Percentiles rank a stretch among this genome's conserved stretches.
Evolutionary conservation across 1,284 basidiomycete species (phyloP).

Genomic region (Irpex sp.): DNA sequence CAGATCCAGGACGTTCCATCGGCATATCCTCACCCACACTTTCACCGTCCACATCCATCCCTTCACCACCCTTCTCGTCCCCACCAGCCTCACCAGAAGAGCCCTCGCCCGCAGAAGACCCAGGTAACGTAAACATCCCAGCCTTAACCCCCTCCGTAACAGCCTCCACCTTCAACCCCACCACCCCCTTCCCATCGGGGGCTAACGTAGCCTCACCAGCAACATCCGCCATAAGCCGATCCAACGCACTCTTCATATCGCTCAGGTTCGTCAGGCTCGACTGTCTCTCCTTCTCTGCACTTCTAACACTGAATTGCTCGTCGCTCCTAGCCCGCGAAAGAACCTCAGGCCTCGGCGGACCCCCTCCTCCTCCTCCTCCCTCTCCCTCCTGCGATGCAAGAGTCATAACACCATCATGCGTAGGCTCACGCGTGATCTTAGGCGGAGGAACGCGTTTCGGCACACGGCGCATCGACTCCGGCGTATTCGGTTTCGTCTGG

Average conservation of each 20-base stretch:
- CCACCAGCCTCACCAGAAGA: too few species aligned
- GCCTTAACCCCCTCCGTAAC: slow-evolving; percentile 29
- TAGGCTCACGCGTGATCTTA: slow-evolving; percentile 21
- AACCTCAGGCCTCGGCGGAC: slow-evolving; percentile 28
- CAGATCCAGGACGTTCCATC: neutral
- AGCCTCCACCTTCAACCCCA: slow-evolving; percentile 23
- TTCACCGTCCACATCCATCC: slow-evolving; percentile 1
- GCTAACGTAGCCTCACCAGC: slow-evolving; percentile 35
- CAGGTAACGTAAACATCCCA: slow-evolving; percentile 23
- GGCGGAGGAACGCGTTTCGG: slow-evolving; percentile 7
- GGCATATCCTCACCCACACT: neutral
- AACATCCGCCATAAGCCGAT: slow-evolving; percentile 73
- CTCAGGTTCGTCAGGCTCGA: slow-evolving; percentile 45
- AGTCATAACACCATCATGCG: slow-evolving; percentile 30
- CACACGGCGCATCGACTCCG: neutral
- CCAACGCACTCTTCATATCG: slow-evolving; percentile 72
- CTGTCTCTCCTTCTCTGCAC: too few species aligned
- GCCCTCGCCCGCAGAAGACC: slow-evolving; percentile 26
- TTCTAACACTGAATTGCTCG: slow-evolving; percentile 14
- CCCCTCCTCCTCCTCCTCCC: slow-evolving; percentile 22
- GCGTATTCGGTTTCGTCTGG: neutral
- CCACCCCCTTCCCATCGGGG: slow-evolving; percentile 16
- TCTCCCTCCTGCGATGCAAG: slow-evolving; percentile 6
- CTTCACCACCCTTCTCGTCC: neutral
- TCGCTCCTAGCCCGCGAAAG: slow-evolving; percentile 21